Conservation (phyloP, 305 asterid species). For the Nicotiana rustica region DNA sequence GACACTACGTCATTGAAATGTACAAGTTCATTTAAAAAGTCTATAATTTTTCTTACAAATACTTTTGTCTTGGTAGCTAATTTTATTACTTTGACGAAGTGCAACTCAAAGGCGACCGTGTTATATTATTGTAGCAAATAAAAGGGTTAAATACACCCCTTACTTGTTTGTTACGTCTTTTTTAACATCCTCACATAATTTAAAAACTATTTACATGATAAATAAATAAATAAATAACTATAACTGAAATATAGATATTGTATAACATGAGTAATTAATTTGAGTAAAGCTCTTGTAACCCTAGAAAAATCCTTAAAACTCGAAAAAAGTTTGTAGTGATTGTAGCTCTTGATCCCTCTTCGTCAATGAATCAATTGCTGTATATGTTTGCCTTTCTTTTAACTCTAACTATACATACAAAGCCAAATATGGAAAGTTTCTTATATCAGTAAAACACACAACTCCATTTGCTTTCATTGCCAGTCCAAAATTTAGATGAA, state of each 20-base stretch:
- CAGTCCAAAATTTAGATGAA: too few species aligned
- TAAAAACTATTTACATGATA: too few species aligned
- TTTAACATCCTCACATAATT: too few species aligned
- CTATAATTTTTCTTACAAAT: neutral
- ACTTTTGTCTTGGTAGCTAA: neutral
- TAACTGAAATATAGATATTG: too few species aligned
- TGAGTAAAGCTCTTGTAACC: neutral
- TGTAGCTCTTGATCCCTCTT: neutral
- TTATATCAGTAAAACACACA: too few species aligned
- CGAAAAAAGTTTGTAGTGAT: too few species aligned
- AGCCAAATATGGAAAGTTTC: too few species aligned
- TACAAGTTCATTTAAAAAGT: slow-evolving; percentile 7
- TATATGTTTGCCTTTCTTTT: neutral
- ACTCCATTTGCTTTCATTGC: too few species aligned
- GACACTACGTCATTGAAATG: neutral
- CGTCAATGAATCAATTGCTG: neutral
- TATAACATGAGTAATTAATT: too few species aligned
- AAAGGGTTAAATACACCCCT: neutral
- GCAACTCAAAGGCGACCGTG: neutral
- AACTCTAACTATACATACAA: too few species aligned
- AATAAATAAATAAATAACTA: too few species aligned
- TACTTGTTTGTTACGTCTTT: too few species aligned
- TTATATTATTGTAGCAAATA: neutral
- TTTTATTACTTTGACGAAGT: neutral
- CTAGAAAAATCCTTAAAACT: neutral